Percentiles rank a stretch among this genome's conserved stretches.
These are phyloP conservation scores for Yarrowia sp. DNA, from an alignment of 805 yeast genomes.

Conservation along the genomic window DNA sequence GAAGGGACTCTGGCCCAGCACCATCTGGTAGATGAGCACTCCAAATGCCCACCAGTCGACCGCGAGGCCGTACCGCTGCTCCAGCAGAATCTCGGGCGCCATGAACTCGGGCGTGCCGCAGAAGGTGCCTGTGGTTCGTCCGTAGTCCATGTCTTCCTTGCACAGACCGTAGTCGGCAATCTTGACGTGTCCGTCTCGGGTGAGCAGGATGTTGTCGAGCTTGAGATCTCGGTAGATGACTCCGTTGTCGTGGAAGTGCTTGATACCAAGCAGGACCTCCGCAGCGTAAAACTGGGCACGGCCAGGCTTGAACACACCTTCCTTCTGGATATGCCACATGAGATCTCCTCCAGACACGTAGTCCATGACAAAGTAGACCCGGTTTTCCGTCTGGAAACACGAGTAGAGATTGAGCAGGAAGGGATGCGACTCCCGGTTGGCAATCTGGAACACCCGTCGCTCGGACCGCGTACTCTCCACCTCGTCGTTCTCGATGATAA, in stretches of 20 bases:
- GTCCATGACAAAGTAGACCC: constrained; percentile 98
- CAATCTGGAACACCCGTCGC: constrained; percentile 84
- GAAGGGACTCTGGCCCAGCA: constrained; percentile 94
- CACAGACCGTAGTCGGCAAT: constrained; percentile 97
- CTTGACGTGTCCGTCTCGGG: constrained; percentile 92
- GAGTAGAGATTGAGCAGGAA: constrained; percentile 89
- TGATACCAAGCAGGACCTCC: constrained; percentile 88
- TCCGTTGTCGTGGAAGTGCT: constrained; percentile 94
- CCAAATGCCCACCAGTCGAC: constrained; percentile 99
- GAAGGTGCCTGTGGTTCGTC: constrained; percentile 87
- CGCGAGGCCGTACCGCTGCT: constrained; percentile 88
- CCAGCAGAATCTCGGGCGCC: constrained; percentile 98
- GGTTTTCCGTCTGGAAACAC: constrained; percentile 96
- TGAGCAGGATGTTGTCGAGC: constrained; percentile 88
- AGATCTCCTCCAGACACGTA: constrained; percentile 97
- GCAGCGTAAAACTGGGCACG: constrained; percentile 98
- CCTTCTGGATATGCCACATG: constrained; percentile 98
- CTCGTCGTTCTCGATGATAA: constrained; percentile 93
- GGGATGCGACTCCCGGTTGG: constrained; percentile 90
- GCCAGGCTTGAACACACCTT: constrained; percentile 75
- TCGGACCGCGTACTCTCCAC: constrained; percentile 95
- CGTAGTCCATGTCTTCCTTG: constrained; percentile 89
- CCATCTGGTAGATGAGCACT: constrained; percentile 93
- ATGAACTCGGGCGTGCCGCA: constrained; percentile 99
- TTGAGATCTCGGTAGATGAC: constrained; percentile 96